These are phyloP conservation scores for Annulohypoxylon truncatum DNA, from an alignment of 2,329 filamentous ascomycete species.

Conservation along the genomic window DNA sequence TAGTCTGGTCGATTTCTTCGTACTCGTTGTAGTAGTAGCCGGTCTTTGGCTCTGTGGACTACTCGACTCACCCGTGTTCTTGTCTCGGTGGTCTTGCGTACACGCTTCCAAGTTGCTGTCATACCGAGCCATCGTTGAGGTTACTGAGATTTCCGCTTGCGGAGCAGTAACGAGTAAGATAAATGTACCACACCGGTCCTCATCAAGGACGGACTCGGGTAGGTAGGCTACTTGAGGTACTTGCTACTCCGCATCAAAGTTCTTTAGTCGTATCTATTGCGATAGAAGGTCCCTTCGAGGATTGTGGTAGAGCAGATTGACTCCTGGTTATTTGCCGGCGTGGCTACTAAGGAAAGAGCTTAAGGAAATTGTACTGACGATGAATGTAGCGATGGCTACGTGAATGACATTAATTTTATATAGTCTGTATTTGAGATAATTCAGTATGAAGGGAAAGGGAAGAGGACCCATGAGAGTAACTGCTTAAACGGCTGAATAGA, in stretches of 20 bases:
- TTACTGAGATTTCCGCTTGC: neutral
- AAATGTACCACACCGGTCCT: neutral
- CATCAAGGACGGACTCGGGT: neutral
- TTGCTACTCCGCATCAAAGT: neutral
- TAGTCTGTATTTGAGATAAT: neutral
- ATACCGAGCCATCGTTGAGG: neutral
- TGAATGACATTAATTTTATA: neutral
- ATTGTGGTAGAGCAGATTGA: neutral
- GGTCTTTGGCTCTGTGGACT: neutral
- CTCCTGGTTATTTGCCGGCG: neutral
- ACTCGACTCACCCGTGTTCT: neutral
- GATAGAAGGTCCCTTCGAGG: neutral
- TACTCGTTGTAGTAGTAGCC: neutral
- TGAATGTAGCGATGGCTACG: neutral
- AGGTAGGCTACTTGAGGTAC: neutral
- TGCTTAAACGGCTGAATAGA: neutral
- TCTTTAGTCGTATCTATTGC: neutral
- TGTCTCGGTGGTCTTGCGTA: neutral
- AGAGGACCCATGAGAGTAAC: neutral
- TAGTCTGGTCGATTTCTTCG: neutral
- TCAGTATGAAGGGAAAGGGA: neutral
- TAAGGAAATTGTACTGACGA: neutral
- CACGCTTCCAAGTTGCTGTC: neutral
- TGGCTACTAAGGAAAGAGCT: neutral
- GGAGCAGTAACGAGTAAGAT: neutral